Evolutionary conservation across 2,329 filamentous ascomycete species (phyloP).

Genomic region (Trichoderma lentiforme): DNA sequence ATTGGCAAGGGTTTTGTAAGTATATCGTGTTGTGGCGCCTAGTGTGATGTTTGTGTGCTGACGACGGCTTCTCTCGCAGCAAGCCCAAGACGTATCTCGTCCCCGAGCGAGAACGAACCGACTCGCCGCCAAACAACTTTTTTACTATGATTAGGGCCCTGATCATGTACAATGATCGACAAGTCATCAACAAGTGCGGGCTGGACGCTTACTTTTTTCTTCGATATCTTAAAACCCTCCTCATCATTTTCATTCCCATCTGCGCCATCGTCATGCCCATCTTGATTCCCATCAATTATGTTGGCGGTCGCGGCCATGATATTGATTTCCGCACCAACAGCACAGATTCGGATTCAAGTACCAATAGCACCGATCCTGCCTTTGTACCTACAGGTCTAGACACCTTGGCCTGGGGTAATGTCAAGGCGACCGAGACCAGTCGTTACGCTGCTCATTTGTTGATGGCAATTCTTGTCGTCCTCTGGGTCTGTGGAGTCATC

Average conservation of each 20-base stretch:
- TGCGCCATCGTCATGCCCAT: slow-evolving; percentile 76
- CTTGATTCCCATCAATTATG: slow-evolving; percentile 78
- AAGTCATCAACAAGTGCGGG: slow-evolving; percentile 92
- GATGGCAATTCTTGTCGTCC: slow-evolving; percentile 71
- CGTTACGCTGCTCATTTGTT: slow-evolving; percentile 84
- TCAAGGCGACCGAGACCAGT: slow-evolving; percentile 60
- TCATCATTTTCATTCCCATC: slow-evolving; percentile 89
- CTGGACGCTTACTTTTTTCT: slow-evolving; percentile 97
- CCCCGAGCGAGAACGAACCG: slow-evolving; percentile 76
- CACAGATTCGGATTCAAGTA: slow-evolving; percentile 6
- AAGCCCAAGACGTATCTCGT: slow-evolving; percentile 85
- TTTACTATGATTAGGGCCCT: slow-evolving; percentile 55
- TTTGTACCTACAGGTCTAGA: slow-evolving; percentile 62
- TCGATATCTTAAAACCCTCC: slow-evolving; percentile 71
- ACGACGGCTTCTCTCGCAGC: slow-evolving; percentile 37
- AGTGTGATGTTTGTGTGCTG: background rate
- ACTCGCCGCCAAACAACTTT: slow-evolving; percentile 61
- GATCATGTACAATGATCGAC: slow-evolving; percentile 67
- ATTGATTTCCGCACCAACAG: slow-evolving; percentile 40
- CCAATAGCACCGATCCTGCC: slow-evolving; percentile 25
- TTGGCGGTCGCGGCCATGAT: slow-evolving; percentile 64
- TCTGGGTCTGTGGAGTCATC: slow-evolving; percentile 84
- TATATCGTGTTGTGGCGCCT: background rate
- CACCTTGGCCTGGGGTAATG: slow-evolving; percentile 82
- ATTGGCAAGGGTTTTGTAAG: slow-evolving; percentile 78